Conservation (phyloP, 2,329 filamentous ascomycete genomes). For the Penicillium sp. region DNA sequence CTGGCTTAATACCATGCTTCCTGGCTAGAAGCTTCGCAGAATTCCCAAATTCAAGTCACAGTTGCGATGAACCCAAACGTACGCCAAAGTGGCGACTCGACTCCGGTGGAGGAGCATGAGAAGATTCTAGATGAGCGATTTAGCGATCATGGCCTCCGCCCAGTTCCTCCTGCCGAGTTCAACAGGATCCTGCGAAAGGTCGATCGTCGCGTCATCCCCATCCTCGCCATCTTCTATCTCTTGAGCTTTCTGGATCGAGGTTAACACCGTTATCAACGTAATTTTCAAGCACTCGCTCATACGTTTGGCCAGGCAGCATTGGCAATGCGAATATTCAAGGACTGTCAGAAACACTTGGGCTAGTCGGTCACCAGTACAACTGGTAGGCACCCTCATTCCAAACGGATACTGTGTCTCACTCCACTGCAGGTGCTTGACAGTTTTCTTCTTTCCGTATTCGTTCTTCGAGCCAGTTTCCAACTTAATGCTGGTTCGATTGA, state of each 20-base stretch:
- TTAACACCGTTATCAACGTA: not conserved
- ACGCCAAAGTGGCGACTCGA: not conserved
- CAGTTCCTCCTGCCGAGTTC: not conserved
- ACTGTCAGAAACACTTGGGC: not conserved
- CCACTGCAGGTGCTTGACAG: slow-evolving; percentile 22
- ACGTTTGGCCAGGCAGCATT: not conserved
- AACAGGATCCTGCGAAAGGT: slow-evolving; percentile 9
- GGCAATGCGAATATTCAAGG: not conserved
- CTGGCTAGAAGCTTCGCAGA: not conserved
- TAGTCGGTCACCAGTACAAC: not conserved
- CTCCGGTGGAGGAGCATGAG: not conserved
- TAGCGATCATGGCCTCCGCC: not conserved
- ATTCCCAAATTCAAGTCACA: too few species aligned
- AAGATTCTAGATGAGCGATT: not conserved
- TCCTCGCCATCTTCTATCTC: slow-evolving; percentile 25
- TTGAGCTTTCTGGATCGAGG: slow-evolving; percentile 33
- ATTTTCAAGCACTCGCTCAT: not conserved
- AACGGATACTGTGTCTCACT: not conserved
- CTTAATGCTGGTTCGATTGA: slow-evolving; percentile 31
- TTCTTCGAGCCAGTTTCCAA: slow-evolving; percentile 30
- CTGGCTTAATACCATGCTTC: not conserved
- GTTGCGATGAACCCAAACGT: not conserved
- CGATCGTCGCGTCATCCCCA: slow-evolving; percentile 23
- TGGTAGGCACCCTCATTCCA: not conserved
- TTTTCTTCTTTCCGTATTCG: slow-evolving; percentile 33